Evolutionary conservation across 306 rosid genomes (phyloP).

Genomic region (Ziziphus jujuba): DNA sequence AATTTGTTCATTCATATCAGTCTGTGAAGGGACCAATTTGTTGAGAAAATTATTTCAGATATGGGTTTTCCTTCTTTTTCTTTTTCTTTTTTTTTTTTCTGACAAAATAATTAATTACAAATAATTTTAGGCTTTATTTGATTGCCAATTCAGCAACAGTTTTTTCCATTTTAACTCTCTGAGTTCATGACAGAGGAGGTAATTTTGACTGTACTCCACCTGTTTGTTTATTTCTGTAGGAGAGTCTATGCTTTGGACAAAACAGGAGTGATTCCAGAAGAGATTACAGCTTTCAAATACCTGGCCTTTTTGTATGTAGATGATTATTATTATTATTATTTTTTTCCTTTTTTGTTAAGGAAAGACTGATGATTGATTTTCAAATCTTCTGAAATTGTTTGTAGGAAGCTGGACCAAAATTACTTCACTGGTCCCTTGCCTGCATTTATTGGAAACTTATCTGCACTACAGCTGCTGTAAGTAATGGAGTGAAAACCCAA

Average conservation of each 20-base stretch:
- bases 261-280: constrained; percentile 15
- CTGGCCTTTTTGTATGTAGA: constrained; percentile 19
- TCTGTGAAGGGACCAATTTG: too few species aligned
- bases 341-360: too few species aligned
- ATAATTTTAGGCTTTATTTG: too few species aligned
- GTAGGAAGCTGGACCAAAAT: constrained; percentile 25
- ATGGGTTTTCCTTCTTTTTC: too few species aligned
- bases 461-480: constrained; percentile 4
- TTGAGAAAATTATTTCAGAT: too few species aligned
- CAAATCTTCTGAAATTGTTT: constrained; percentile 1
- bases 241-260: constrained; percentile 17
- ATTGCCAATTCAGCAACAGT: too few species aligned
- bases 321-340: too few species aligned
- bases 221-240: constrained; percentile 9
- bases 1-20: too few species aligned
- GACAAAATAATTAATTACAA: too few species aligned
- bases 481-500: not conserved
- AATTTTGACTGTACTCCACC: too few species aligned
- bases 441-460: constrained; percentile 15
- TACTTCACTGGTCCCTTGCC: constrained; percentile 24
- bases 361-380: not conserved
- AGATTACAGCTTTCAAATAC: constrained; percentile 12
- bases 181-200: too few species aligned
- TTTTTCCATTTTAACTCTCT: not conserved
- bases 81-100: too few species aligned